Evolutionary conservation across 164 flowering plant species (phyloP).

Genomic region (Magnolia changhungtana): DNA sequence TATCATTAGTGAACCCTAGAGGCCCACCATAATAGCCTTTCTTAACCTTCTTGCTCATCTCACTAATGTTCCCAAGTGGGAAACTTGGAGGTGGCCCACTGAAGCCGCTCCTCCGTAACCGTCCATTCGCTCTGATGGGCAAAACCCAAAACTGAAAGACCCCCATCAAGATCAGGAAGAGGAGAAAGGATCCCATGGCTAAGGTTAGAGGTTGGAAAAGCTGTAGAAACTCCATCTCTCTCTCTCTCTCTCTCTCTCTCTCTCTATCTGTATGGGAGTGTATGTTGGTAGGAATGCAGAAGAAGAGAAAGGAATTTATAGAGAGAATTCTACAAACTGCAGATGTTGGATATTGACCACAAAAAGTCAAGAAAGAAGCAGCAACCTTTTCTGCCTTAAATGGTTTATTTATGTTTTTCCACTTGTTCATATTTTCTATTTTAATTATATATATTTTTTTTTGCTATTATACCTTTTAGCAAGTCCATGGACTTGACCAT

Average conservation of each 20-base stretch:
- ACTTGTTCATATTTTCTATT: too few species aligned
- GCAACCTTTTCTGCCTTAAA: too few species aligned
- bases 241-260: background rate
- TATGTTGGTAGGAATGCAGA: background rate
- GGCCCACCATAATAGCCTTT: background rate
- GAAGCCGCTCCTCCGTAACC: slow-evolving; percentile 53
- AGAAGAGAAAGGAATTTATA: background rate
- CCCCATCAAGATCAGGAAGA: slow-evolving; percentile 18
- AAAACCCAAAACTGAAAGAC: slow-evolving; percentile 40
- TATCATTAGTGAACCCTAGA: slow-evolving; percentile 44
- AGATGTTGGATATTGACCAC: too few species aligned
- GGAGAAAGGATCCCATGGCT: slow-evolving; percentile 16
- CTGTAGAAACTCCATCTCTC: slow-evolving; percentile 4
- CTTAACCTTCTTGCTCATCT: slow-evolving; percentile 41
- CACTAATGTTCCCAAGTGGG: slow-evolving; percentile 67
- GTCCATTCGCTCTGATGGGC: slow-evolving; percentile 34
- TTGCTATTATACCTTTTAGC: too few species aligned
- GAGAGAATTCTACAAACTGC: background rate
- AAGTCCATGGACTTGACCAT: too few species aligned
- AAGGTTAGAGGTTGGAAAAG: slow-evolving; percentile 10
- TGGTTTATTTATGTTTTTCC: too few species aligned
- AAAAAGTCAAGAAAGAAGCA: too few species aligned
- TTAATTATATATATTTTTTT: too few species aligned
- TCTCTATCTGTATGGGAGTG: too few species aligned
- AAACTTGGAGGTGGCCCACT: slow-evolving; percentile 78